Evolutionary conservation across 257 asterid species (phyloP), one percentile per base, ranked within the genome.

Genomic region (Coffea eugenioides): DNA sequence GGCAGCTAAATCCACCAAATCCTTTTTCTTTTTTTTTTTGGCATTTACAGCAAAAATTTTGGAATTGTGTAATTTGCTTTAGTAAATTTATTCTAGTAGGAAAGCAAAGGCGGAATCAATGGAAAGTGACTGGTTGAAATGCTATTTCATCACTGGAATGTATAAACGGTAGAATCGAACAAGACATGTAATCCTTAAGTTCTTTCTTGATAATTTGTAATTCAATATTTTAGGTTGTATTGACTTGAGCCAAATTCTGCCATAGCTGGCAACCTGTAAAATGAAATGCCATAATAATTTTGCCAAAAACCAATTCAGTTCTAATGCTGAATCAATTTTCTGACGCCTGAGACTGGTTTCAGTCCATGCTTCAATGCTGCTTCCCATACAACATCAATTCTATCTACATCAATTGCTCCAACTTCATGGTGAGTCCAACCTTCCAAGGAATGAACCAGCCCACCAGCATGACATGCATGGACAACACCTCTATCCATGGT

Each of bases 401-500:
- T 80, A 51, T 90, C 91, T 11, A 94, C 92, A 31, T 94, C 97
- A 56, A 94, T 88, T 1, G 98, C 97, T 75, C 97, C 98, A 15
- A 93, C 98, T 79, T 94, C 98, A 78, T 94, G 94, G 80, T 93
- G 97, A 8, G 65, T 83, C 98, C 98, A 94, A 14, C 97, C 97
- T 88, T 94, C 98, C 41, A 94, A 75, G 0, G 83, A 83, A 79
- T 94, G 98, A 48, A 94, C 94, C 16, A 87, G 93, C 9, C 98
- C 97, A 14, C 98, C 98, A 0, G 98, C 98, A 82, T 93, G 97
- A 80, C 98, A 94, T 15, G 98, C 98, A 80, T 94, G 98, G 57
- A 94, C 98, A 8, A 93, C 91, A 69, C 99, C 98, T 90, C 99
- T 89, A 8, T 87, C 97, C 99, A 93, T 92, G 16, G 98, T 91